These are phyloP conservation scores for Starmerella apis DNA, from an alignment of 805 yeast genomes.

Conservation along the genomic window DNA sequence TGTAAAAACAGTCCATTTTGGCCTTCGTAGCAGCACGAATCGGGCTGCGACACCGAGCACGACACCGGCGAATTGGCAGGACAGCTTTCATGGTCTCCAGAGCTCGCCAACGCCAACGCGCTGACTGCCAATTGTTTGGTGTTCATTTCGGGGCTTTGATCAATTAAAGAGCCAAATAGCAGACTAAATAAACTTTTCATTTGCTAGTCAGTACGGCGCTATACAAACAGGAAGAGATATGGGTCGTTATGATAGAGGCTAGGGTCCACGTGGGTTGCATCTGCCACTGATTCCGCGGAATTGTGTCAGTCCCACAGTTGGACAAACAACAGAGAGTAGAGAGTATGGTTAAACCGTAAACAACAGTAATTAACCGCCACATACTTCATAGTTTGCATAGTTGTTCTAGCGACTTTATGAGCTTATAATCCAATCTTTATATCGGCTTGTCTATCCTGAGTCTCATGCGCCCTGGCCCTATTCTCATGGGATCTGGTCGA, in stretches of 20 bases:
- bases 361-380: no score
- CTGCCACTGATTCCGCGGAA: neutral
- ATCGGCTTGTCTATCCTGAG: no score
- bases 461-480: no score
- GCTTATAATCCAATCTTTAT: no score
- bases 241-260: neutral
- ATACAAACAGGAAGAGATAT: neutral
- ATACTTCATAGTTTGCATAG: no score
- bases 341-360: no score
- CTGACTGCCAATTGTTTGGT: neutral
- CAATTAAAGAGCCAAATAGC: neutral
- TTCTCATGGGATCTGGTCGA: no score
- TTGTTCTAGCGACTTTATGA: no score
- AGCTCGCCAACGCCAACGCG: constrained; percentile 6
- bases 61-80: constrained; percentile 31
- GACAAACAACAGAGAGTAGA: no score
- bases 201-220: neutral
- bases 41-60: constrained; percentile 29
- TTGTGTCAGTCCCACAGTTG: neutral
- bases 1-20: constrained; percentile 76
- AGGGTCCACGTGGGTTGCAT: constrained; percentile 1
- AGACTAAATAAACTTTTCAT: neutral
- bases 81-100: constrained; percentile 28
- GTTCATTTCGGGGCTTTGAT: neutral
- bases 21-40: constrained; percentile 74